Evolutionary conservation across 345 rosid genomes (phyloP).

Genomic region (Linum trigynum): DNA sequence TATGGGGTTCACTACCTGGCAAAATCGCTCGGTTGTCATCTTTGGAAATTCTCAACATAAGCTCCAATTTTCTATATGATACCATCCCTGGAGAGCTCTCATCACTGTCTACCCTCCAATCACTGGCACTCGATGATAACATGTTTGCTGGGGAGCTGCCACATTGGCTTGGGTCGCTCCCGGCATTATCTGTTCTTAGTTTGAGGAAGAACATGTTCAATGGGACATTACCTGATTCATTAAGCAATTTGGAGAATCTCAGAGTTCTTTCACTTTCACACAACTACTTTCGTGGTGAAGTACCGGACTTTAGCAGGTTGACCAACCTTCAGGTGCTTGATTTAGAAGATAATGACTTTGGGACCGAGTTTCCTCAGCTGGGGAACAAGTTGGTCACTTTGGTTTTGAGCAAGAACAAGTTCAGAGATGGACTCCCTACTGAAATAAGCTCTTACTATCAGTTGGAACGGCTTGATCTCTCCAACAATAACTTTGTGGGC

Average conservation of each 20-base stretch:
- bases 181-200: conserved; percentile 57
- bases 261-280: conserved; percentile 73
- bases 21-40: conserved; percentile 55
- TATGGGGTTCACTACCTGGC: conserved; percentile 83
- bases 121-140: conserved; percentile 77
- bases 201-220: conserved; percentile 63
- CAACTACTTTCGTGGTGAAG: conserved; percentile 55
- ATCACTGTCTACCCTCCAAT: conserved; percentile 43
- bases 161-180: conserved; percentile 51
- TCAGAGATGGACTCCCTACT: conserved; percentile 63
- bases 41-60: conserved; percentile 73
- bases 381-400: conserved; percentile 62
- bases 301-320: conserved; percentile 67
- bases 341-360: conserved; percentile 70
- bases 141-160: conserved; percentile 61
- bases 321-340: conserved; percentile 83
- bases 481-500: conserved; percentile 67
- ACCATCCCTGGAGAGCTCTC: conserved; percentile 60
- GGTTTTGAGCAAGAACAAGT: conserved; percentile 69
- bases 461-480: conserved; percentile 73
- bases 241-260: conserved; percentile 55
- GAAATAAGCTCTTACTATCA: conserved; percentile 53
- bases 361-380: conserved; percentile 65
- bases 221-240: conserved; percentile 60
- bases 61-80: conserved; percentile 67